phyloP scores from a whole-genome alignment of 768 basidiomycete genomes.

The Naganishia kalamii region DNA sequence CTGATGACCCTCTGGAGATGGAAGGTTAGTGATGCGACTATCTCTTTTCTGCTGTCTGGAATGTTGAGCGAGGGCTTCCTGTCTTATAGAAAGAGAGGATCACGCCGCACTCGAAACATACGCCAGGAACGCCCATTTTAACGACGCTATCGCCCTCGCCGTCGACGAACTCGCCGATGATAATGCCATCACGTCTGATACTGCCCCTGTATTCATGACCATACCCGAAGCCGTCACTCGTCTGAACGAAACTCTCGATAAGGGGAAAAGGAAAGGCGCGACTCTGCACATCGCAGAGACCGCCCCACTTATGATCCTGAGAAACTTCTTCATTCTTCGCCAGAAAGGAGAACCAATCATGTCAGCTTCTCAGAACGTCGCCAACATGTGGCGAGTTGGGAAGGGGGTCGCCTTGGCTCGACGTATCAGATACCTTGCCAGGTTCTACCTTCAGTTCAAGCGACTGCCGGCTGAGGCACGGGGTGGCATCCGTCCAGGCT shows the following conservation, averaged over 20 bases:
- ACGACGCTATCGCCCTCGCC: too few species aligned
- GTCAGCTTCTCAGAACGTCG: background rate
- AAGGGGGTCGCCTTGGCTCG: background rate
- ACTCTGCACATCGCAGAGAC: background rate
- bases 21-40: too few species aligned
- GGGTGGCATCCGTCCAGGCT: background rate
- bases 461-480: background rate
- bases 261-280: background rate
- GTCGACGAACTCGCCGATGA: too few species aligned
- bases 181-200: too few species aligned
- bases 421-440: background rate
- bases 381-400: background rate
- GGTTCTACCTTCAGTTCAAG: background rate
- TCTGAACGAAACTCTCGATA: background rate
- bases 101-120: too few species aligned
- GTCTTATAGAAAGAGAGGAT: too few species aligned
- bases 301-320: background rate
- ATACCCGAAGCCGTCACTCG: background rate
- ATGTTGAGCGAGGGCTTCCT: too few species aligned
- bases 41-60: too few species aligned
- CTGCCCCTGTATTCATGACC: too few species aligned
- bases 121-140: too few species aligned
- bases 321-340: background rate
- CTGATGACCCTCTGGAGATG: too few species aligned
- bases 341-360: background rate